Percentiles rank a stretch among this genome's conserved stretches.
Evolutionary conservation across 768 basidiomycete species (phyloP).

Genomic region (Epithele typhae): DNA sequence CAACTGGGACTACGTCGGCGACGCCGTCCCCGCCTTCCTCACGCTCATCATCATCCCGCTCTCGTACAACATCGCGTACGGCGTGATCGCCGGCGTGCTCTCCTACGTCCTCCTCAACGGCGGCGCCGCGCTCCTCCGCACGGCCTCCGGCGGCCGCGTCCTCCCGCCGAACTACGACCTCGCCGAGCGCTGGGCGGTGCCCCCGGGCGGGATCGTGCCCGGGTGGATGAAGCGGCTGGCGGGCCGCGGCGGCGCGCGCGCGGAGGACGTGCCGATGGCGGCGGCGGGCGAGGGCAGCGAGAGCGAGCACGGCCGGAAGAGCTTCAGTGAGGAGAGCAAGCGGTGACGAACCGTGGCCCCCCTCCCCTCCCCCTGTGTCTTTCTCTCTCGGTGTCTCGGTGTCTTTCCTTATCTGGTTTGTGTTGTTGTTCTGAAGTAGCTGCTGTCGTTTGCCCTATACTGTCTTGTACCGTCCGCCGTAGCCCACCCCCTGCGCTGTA

Average conservation of each 20-base stretch:
- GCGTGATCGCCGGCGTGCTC: conserved; percentile 75
- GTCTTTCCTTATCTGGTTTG: too few species aligned
- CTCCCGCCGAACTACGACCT: conserved; percentile 59
- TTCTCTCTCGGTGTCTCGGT: too few species aligned
- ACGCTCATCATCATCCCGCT: conserved; percentile 77
- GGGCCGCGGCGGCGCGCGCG: not conserved
- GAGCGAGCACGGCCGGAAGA: not conserved
- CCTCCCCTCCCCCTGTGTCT: too few species aligned
- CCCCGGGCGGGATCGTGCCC: conserved; percentile 67
- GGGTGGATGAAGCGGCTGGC: conserved; percentile 41
- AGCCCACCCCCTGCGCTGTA: too few species aligned
- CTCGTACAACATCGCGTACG: conserved; percentile 84
- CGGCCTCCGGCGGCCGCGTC: conserved; percentile 53
- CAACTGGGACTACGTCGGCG: conserved; percentile 87
- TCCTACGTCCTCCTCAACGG: conserved; percentile 74
- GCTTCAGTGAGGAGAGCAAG: not conserved
- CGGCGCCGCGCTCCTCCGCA: conserved; percentile 53
- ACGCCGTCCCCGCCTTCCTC: conserved; percentile 83
- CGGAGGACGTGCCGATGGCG: not conserved
- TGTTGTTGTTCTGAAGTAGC: too few species aligned
- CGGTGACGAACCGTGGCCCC: too few species aligned
- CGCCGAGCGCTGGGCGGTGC: conserved; percentile 67
- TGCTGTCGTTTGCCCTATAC: too few species aligned
- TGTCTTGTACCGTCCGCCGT: too few species aligned
- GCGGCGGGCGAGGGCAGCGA: not conserved